phyloP scores from a whole-genome alignment of 208 protist genomes.

The Acanthamoeba divionensis region DNA sequence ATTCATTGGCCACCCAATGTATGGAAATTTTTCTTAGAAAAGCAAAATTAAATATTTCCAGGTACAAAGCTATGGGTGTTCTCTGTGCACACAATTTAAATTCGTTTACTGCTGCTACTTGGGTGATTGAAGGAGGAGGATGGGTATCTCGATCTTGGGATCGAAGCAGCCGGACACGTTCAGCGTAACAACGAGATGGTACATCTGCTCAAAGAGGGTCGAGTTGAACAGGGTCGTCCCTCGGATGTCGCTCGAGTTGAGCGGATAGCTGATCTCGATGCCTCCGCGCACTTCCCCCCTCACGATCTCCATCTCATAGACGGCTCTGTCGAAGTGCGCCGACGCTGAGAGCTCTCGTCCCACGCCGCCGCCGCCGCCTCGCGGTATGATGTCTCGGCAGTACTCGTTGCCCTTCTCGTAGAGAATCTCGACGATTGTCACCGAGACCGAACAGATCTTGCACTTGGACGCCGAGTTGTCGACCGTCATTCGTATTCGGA shows the following conservation, averaged over 20 bases:
- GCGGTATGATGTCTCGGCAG: constrained; percentile 4
- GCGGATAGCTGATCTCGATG: constrained; percentile 10
- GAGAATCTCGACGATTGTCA: not conserved
- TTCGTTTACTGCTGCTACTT: too few species aligned
- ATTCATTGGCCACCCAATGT: too few species aligned
- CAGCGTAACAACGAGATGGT: not conserved
- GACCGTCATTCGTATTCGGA: not conserved
- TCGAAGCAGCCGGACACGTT: constrained; percentile 31
- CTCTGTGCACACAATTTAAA: too few species aligned
- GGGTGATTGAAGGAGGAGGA: not conserved
- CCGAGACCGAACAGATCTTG: not conserved
- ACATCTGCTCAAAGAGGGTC: constrained; percentile 5
- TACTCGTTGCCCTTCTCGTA: constrained; percentile 10
- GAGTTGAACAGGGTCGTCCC: not conserved
- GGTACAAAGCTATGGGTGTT: too few species aligned
- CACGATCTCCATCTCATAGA: not conserved
- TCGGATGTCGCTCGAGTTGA: not conserved
- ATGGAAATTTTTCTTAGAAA: too few species aligned
- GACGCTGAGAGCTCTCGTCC: too few species aligned
- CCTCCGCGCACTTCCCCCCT: not conserved
- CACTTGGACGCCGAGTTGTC: constrained; percentile 1
- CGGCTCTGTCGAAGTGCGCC: too few species aligned
- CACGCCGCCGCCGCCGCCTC: not conserved
- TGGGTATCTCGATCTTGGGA: not conserved
- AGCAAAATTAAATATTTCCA: too few species aligned